Percentiles rank a stretch among this genome's conserved stretches.
Conservation (phyloP, 2,329 filamentous ascomycete genomes). For the Beauveria bassiana region DNA sequence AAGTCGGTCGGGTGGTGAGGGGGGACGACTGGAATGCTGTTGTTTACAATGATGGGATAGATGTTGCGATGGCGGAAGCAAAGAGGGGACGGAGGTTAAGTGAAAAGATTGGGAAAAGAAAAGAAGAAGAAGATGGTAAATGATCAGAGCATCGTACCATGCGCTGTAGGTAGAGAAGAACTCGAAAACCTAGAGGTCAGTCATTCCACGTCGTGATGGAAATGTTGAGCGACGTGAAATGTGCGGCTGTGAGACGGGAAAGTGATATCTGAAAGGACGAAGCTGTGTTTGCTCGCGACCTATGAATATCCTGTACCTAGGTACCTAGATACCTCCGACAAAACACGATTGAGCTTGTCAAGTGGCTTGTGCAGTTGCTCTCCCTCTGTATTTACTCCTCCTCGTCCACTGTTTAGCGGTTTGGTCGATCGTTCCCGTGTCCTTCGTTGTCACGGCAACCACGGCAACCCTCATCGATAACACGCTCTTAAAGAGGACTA, state of each 20-base stretch:
- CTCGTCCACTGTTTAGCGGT: constrained; percentile 2
- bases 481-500: not conserved
- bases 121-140: not conserved
- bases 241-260: constrained; percentile 2
- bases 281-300: too few relatives aligned
- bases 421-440: constrained; percentile 5
- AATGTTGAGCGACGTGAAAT: constrained; percentile 4
- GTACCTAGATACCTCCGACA: not conserved
- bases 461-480: not conserved
- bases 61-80: not conserved
- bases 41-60: constrained; percentile 7
- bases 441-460: constrained; percentile 8
- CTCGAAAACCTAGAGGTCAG: not conserved
- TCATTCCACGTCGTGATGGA: constrained; percentile 4
- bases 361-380: not conserved
- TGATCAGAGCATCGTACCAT: constrained; percentile 12
- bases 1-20: not conserved
- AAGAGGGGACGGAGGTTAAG: not conserved
- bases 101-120: not conserved
- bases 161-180: not conserved
- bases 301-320: too few relatives aligned
- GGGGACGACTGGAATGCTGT: constrained; percentile 7
- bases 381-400: not conserved
- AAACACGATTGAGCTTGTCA: not conserved
- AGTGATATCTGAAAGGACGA: not conserved